Evolutionary conservation across 2,329 filamentous ascomycete species (phyloP), one percentile per base, ranked within the genome.

Genomic region (Ophioceras dolichostomum): DNA sequence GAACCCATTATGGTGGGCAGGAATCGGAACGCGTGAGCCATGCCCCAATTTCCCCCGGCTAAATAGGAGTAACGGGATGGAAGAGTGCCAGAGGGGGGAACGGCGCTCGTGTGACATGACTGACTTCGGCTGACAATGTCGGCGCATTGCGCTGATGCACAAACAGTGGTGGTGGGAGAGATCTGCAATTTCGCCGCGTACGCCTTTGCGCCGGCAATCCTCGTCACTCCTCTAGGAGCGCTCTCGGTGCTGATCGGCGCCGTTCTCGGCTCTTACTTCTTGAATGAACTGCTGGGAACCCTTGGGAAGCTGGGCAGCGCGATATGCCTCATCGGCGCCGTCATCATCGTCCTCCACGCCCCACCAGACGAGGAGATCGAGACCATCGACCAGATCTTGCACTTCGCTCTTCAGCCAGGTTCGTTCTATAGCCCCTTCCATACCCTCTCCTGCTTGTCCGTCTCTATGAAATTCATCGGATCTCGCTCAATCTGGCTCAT

Each of bases 131-230:
- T 32, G 14, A 32, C 29, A 10, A 32, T 32, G 13, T 26, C 12
- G 32, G 14, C 14, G 5, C 10, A 28, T n/a, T n/a, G n/a, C n/a
- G n/a, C n/a, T n/a, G n/a, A n/a, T n/a, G n/a, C 22, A 26, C 7
- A 26, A 26, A 38, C 51, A 94, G 86, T 98, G 75, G 83, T 87
- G 42, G 63, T 93, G 32, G 91, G 91, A 54, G 91, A 98, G 63
- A 67, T 95, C 41, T 93, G 87, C 63, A 98, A 98, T 61, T 98
- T 98, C 57, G 88, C 88, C 36, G 91, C 91, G 43, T 98, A 98
- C 57, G 91, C 91, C 7, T 98, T 96, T 61, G 91, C 91, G 47
- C 91, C 91, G 29, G 93, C 91, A n/a, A 98, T 98, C 60, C 72
- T 98, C 37, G 91, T 98, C 29, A 98, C 91, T 5, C 91, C 91